A percentile compares a stretch with the other conserved stretches of the same genome.
Conservation (phyloP, 2,329 filamentous ascomycete genomes). For the Pyricularia sp. region DNA sequence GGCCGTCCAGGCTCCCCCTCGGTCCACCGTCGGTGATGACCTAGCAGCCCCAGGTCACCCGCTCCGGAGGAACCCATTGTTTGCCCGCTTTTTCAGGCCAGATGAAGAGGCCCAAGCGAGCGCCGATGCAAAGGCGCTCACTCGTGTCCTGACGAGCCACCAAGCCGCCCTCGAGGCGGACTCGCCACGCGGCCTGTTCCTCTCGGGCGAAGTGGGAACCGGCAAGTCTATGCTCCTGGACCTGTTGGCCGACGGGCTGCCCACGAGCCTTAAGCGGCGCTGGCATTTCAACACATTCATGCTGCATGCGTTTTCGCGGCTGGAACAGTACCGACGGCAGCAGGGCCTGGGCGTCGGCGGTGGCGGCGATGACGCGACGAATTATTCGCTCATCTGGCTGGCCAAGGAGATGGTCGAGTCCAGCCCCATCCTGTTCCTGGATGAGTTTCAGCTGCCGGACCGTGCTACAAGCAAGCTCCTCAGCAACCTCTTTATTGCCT, state of each 20-base stretch:
- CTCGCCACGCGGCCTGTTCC: constrained; percentile 64
- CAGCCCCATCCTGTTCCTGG: constrained; percentile 68
- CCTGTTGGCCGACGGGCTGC: constrained; percentile 68
- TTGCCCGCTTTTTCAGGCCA: constrained; percentile 45
- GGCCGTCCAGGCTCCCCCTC: constrained; percentile 21
- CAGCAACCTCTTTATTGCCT: constrained; percentile 67
- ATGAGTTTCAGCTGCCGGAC: constrained; percentile 79
- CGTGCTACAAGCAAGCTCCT: constrained; percentile 69
- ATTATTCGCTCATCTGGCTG: constrained; percentile 65
- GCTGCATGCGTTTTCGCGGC: constrained; percentile 63
- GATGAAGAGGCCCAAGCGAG: background rate
- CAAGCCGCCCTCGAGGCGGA: constrained; percentile 63
- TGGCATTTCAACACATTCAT: constrained; percentile 88
- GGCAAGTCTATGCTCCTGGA: constrained; percentile 83
- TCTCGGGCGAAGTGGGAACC: constrained; percentile 75
- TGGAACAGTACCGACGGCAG: constrained; percentile 52
- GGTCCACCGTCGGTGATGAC: constrained; percentile 18
- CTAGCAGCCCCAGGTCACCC: constrained; percentile 44
- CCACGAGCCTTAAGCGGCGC: constrained; percentile 60
- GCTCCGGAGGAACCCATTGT: constrained; percentile 48
- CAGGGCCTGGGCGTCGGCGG: background rate
- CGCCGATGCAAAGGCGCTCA: constrained; percentile 54
- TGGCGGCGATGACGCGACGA: constrained; percentile 16
- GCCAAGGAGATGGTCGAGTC: constrained; percentile 67
- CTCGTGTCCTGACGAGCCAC: constrained; percentile 58